Evolutionary conservation across 192 early-diverging fungal genomes (phyloP).

Genomic region (Pilobolus umbonatus): DNA sequence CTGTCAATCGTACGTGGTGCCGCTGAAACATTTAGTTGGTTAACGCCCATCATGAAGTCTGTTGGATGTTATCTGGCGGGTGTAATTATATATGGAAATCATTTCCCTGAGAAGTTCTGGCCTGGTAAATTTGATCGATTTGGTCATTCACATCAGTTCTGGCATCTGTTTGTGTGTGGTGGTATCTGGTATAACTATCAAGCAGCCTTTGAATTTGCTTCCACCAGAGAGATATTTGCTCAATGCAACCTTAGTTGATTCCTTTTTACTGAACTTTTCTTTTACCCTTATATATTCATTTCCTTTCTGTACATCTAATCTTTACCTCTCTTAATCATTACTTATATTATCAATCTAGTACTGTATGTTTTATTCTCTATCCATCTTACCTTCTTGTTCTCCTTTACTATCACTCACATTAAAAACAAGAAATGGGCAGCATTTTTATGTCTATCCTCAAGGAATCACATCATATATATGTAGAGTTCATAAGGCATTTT

Average conservation of each 20-base stretch:
- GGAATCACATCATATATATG: too few relatives aligned
- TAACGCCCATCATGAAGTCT: conserved; percentile 48
- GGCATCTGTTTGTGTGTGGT: conserved; percentile 58
- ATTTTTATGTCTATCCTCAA: too few relatives aligned
- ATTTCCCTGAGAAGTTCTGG: conserved; percentile 52
- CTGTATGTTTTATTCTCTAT: too few relatives aligned
- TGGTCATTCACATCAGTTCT: conserved; percentile 58
- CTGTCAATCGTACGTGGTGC: conserved; percentile 41
- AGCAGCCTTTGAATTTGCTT: conserved; percentile 34
- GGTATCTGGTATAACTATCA: conserved; percentile 61
- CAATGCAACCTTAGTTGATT: conserved; percentile 1
- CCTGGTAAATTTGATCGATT: conserved; percentile 56
- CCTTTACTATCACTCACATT: too few relatives aligned
- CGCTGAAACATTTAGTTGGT: conserved; percentile 31
- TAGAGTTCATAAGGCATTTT: too few relatives aligned
- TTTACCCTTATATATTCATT: too few relatives aligned
- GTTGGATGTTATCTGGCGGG: conserved; percentile 48
- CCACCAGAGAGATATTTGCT: conserved; percentile 2
- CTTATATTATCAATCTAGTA: too few relatives aligned
- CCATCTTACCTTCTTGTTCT: too few relatives aligned
- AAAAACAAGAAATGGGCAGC: too few relatives aligned
- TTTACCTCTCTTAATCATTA: too few relatives aligned
- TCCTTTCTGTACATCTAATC: too few relatives aligned
- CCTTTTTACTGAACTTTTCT: too few relatives aligned
- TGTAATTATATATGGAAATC: conserved; percentile 53